A percentile compares a stretch with the other conserved stretches of the same genome.
Evolutionary conservation across 1,139 yeast species (phyloP).

Genomic region (Kodamaea sp.): DNA sequence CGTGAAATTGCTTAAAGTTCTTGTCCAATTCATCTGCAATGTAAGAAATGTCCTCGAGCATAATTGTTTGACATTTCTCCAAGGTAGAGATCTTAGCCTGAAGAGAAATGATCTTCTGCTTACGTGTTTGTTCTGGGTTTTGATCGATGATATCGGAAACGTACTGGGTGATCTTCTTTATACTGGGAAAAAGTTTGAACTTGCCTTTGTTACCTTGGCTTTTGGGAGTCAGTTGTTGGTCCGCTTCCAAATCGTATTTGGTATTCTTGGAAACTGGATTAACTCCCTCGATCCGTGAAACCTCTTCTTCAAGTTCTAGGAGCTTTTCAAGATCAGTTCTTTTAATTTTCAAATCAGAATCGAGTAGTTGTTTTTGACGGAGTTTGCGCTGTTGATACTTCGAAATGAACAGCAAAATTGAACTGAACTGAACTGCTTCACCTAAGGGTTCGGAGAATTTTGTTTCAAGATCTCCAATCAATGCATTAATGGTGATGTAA

Average conservation of each 20-base stretch:
- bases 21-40: conserved; percentile 53
- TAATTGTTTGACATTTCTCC: conserved; percentile 59
- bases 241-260: conserved; percentile 36
- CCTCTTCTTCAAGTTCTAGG: conserved; percentile 42
- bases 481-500: conserved; percentile 62
- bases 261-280: conserved; percentile 27
- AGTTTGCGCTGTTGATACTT: conserved; percentile 71
- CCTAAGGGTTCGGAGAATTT: conserved; percentile 82
- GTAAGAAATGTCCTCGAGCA: conserved; percentile 54
- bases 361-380: conserved; percentile 63
- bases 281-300: conserved; percentile 37
- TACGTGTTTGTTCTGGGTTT: conserved; percentile 66
- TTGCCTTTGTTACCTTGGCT: conserved; percentile 11
- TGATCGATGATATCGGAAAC: conserved; percentile 70
- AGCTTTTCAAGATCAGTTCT: conserved; percentile 43
- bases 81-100: conserved; percentile 53
- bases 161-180: conserved; percentile 59
- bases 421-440: conserved; percentile 77
- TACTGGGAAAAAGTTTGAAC: conserved; percentile 27
- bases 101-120: conserved; percentile 54
- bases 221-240: conserved; percentile 13
- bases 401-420: conserved; percentile 64
- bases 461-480: conserved; percentile 70
- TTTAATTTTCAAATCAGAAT: conserved; percentile 52
- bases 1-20: conserved; percentile 54